Percentiles rank a stretch among this genome's conserved stretches.
Evolutionary conservation across 2,329 filamentous ascomycete species (phyloP).

Genomic region (Colletotrichum magnum): DNA sequence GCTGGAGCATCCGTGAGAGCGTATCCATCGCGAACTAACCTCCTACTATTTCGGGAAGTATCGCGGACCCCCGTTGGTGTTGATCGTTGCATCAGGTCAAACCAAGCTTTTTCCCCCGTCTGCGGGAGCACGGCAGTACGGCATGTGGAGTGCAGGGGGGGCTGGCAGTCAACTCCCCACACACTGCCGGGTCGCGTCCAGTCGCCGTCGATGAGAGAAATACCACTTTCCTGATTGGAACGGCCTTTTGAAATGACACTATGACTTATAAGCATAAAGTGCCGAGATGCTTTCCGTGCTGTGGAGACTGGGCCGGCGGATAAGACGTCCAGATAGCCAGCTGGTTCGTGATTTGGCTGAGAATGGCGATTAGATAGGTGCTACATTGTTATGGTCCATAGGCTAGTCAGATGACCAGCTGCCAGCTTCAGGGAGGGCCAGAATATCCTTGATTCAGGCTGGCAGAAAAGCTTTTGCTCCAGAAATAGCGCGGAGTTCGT

Average conservation of each 20-base stretch:
- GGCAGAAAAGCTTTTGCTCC: too few relatives aligned
- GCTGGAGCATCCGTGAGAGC: background rate
- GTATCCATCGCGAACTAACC: conserved; percentile 5
- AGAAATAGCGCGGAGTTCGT: too few relatives aligned
- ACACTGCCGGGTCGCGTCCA: conserved; percentile 8
- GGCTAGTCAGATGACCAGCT: too few relatives aligned
- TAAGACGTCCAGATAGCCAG: conserved; percentile 3
- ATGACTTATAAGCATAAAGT: conserved; percentile 21
- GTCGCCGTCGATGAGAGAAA: conserved; percentile 1
- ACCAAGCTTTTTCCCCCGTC: conserved; percentile 15
- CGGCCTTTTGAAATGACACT: conserved; percentile 10
- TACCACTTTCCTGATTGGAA: conserved; percentile 36
- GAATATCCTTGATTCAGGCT: too few relatives aligned
- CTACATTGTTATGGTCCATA: too few relatives aligned
- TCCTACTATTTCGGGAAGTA: conserved; percentile 35
- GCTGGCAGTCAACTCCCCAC: conserved; percentile 9
- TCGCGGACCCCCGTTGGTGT: conserved; percentile 17
- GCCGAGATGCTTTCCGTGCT: conserved; percentile 7
- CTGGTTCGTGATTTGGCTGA: conserved; percentile 9
- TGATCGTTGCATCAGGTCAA: background rate
- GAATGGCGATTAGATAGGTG: too few relatives aligned
- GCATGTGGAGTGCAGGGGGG: conserved; percentile 12
- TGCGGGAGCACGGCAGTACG: conserved; percentile 24
- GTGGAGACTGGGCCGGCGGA: conserved; percentile 8
- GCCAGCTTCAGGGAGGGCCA: too few relatives aligned